These are phyloP conservation scores for Porogramme epimiltina DNA, from an alignment of 1,284 basidiomycete species.

Conservation along the genomic window DNA sequence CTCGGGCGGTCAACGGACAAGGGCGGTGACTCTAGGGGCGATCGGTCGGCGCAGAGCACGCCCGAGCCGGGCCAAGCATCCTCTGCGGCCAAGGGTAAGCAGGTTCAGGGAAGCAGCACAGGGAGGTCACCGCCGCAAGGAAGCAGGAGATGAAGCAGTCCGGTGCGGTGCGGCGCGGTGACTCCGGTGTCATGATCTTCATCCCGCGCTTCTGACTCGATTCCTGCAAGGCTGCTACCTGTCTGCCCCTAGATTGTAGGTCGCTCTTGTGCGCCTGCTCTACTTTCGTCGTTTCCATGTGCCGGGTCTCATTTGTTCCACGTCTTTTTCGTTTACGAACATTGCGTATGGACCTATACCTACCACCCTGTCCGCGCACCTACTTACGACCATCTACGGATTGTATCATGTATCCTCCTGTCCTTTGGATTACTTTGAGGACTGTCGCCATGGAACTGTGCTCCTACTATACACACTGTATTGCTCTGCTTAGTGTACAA, in stretches of 20 bases:
- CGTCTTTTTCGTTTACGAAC: too few species aligned
- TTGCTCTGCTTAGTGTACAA: constrained; percentile 3
- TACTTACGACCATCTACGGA: neutral
- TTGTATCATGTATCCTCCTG: neutral
- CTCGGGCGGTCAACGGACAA: constrained; percentile 19
- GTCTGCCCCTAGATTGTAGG: constrained; percentile 4
- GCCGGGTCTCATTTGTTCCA: too few species aligned
- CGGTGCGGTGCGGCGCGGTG: too few species aligned
- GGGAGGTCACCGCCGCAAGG: neutral
- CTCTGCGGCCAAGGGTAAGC: neutral
- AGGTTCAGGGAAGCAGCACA: neutral
- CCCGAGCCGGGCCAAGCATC: constrained; percentile 11
- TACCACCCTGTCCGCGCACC: neutral
- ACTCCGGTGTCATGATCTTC: constrained; percentile 10
- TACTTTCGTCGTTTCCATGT: neutral
- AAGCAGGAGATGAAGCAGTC: neutral
- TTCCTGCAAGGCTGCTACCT: too few species aligned
- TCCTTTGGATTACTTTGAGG: too few species aligned
- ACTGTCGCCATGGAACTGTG: constrained; percentile 4
- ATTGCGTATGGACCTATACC: constrained; percentile 1
- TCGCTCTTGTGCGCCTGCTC: neutral
- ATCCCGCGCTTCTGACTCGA: too few species aligned
- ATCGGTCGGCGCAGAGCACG: constrained; percentile 7
- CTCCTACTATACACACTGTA: constrained; percentile 3
- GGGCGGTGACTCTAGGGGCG: constrained; percentile 14